Base-by-base conservation (phyloP, 139 green algal species). In the Coelastrella sp. region DNA sequence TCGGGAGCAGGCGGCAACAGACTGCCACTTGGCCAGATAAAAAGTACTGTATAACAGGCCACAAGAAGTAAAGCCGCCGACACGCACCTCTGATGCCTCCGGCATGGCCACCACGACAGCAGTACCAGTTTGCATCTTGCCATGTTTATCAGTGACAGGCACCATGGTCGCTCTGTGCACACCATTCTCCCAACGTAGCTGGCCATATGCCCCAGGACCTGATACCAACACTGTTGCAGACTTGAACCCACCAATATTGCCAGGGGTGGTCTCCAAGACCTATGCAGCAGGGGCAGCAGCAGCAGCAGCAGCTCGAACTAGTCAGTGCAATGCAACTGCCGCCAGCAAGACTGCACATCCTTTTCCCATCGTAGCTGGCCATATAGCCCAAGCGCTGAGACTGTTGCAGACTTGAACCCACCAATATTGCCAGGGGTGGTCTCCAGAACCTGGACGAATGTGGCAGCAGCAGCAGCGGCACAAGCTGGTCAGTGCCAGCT, bases 101-200 rank as follows among this genome's bases (percentile, higher is more conserved):
- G 96, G 95, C 92, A 99, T 92, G 56, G 99, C 95, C 7, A 95
- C 96, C n/a, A 99, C 97, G 7, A 95, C 97, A 4, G 97, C 98
- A 3, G 98, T 98, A 80, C 95, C 98, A 4, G 98, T 99, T 92
- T 99, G 98, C 73, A 99, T 91, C 2, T 97, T 93, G 0, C 98
- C 98, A 22, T 92, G 81, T 3, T 92, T 95, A 84, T 99, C 98
- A 7, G 97, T 99, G 2, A 90, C 93, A 0, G 98, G 98, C 32
- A 99, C 98, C 3, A 97, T 94, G 94, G 99, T 94, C 68, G 99
- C 98, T 6, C 98, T 92, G 90, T 99, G 98, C 74, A 99, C 96
- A 5, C 98, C 98, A 22, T 92, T 94, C 94, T 99, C 98, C 61
- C 91, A 97, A 89, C 97, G 97, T 73, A 99, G 88, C 8, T 83